phyloP scores from a whole-genome alignment of 2,329 filamentous ascomycete genomes.

The Diatrype stigma region DNA sequence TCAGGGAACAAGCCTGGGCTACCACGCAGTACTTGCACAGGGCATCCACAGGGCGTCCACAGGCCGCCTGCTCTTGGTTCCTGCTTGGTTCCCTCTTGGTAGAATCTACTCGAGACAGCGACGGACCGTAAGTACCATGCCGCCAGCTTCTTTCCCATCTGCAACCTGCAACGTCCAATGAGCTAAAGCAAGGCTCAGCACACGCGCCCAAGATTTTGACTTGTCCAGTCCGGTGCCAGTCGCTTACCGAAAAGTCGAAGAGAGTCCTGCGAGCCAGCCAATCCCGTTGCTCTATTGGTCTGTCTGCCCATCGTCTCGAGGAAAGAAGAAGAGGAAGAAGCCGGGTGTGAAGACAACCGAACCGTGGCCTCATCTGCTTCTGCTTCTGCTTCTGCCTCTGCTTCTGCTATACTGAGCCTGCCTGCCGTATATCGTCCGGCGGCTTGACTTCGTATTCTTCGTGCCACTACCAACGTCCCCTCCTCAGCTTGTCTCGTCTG shows the following conservation, averaged over 20 bases:
- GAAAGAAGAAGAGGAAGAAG: too few species aligned
- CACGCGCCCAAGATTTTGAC: neutral
- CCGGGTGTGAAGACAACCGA: too few species aligned
- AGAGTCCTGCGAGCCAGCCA: slow-evolving; percentile 2
- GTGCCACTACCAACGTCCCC: neutral
- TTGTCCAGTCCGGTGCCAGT: neutral
- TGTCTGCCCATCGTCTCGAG: neutral
- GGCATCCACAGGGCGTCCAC: too few species aligned
- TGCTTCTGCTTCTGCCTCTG: too few species aligned
- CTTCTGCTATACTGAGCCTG: too few species aligned
- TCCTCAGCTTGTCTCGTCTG: neutral
- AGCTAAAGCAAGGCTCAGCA: neutral
- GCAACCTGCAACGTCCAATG: neutral
- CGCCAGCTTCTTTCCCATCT: neutral
- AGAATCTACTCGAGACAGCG: neutral
- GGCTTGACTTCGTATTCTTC: too few species aligned
- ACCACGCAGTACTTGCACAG: too few species aligned
- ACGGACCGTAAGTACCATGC: neutral
- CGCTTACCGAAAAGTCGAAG: neutral
- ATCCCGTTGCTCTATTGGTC: neutral
- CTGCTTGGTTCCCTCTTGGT: neutral
- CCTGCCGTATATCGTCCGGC: too few species aligned
- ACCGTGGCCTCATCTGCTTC: too few species aligned
- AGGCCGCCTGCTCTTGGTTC: too few species aligned
- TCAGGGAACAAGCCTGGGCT: neutral